A percentile compares a stretch with the other conserved stretches of the same genome.
Conservation (phyloP, 805 yeast genomes). For the Candida adriatica region DNA sequence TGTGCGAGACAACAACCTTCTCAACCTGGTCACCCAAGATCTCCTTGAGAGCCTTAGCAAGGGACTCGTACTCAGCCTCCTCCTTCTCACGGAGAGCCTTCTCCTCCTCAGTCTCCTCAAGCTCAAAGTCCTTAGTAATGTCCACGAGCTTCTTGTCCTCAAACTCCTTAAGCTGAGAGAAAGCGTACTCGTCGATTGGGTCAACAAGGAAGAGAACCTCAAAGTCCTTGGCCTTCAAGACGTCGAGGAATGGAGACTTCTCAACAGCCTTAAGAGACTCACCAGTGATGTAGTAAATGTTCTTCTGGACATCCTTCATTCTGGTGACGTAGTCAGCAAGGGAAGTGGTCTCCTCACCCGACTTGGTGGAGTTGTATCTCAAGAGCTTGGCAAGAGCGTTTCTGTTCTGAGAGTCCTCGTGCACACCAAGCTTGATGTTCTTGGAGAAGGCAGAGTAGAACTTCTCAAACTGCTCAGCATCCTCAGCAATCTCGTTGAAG, state of each 20-base stretch:
- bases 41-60: slow-evolving; percentile 94
- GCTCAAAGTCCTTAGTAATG: slow-evolving; percentile 97
- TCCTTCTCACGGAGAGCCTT: slow-evolving; percentile 91
- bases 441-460: slow-evolving; percentile 97
- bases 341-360: slow-evolving; percentile 89
- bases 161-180: slow-evolving; percentile 98
- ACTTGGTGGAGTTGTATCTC: slow-evolving; percentile 96
- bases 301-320: slow-evolving; percentile 99
- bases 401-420: slow-evolving; percentile 99
- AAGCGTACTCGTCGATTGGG: slow-evolving; percentile 99
- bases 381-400: slow-evolving; percentile 88
- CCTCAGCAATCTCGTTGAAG: slow-evolving; percentile 99
- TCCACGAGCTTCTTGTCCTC: slow-evolving; percentile 99
- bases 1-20: slow-evolving; percentile 97
- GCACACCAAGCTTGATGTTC: slow-evolving; percentile 98
- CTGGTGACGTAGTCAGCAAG: slow-evolving; percentile 96
- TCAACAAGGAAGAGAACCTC: slow-evolving; percentile 97
- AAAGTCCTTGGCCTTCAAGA: slow-evolving; percentile 95
- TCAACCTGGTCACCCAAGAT: slow-evolving; percentile 97
- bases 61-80: slow-evolving; percentile 83
- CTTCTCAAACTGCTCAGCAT: slow-evolving; percentile 95
- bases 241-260: slow-evolving; percentile 98
- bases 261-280: slow-evolving; percentile 96
- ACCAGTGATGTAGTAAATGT: slow-evolving; percentile 99
- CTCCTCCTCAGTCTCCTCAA: slow-evolving; percentile 98